Evolutionary conservation across 176 grass and related monocot species (phyloP), one percentile per base, ranked within the genome.

Genomic region (Musa acuminata): DNA sequence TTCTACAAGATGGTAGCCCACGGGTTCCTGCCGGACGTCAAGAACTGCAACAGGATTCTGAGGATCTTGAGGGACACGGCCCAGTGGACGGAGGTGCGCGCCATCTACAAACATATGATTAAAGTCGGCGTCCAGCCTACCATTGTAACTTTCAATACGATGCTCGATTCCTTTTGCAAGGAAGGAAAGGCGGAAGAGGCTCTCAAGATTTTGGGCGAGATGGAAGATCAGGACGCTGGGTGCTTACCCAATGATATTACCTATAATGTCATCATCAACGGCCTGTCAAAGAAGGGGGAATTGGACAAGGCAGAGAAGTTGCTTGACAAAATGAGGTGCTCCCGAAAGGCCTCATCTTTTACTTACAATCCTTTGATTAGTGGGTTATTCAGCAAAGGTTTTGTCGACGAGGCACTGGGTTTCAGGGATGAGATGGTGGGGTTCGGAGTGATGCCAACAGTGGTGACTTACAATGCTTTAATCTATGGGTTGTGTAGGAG

Each of bases 151-250:
- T 88, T 83, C 62, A 88, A 88, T 22, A 86, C 84, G 7, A 73
- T 96, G 73, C 55, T 96, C 27, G 85, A 91, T 82, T 96, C 88
- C 16, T 88, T 80, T 64, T 86, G 72, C 55, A 95, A 84, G 74
- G 83, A 84, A 69, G 79, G 83, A 65, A 85, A 79, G 58, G 22
- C 55, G 50, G 81, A 90, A 13, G 57, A 77, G 75, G 85, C 83
- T 22, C 75, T 75, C 63, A 78, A 23, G 19, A 63, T 91, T 55
- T 72, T 96, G 16, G 83, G 69, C 21, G 85, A 82, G 25, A 90
- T 90, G 78, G 88, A 90, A 53, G 69, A 20, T 5, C 8, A 66
- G 13, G 55, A 60, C 6, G 19, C n/a, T 9, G 81, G 64, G 20
- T 84, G 78, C 79, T 84, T 86, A 59, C 78, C 81, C 2, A 95